Evolutionary conservation across 129 eudicot genomes (phyloP), one percentile per base, ranked within the genome.

Genomic region (Flaveria brownii): DNA sequence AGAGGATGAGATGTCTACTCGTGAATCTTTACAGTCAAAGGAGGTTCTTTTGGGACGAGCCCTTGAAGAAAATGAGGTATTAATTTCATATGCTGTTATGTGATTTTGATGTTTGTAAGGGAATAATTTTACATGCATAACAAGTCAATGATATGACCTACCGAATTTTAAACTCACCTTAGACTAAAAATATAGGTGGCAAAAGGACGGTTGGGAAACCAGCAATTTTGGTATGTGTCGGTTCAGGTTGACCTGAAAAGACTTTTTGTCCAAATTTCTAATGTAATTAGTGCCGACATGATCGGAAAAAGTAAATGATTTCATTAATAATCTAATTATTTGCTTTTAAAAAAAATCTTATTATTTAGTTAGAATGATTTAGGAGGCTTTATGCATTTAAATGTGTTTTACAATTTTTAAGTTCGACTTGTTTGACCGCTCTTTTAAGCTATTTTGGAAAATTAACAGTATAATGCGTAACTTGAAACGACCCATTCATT

Each of bases 11-110:
- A 71, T 88, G 45, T 81, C 99, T 62, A 72, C 77, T 68, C 86
- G 89, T 59, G 99, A 94, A 62, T 89, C 97, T 10, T 83, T 94
- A 60, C 97, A 94, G 84, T 96, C 99, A 36, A 94, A 94, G 68
- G 90, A 94, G 67, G 99, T 96, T 71, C 97, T 94, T 77, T 78
- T 91, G 81, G 81, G 82, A 50, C 93, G 96, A 63, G 97, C 99
- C 9, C 71, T 83, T 60, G 87, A 86, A 65, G 99, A 94, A 84
- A 94, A 84, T 80, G 89, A 91, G 96, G 98, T 93, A 89, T 18
- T 2, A 1, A 47, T 43, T 22, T 15, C 15, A 15, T 64, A 3
- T 45, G 64, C 15, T 14, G 9, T 39, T 22, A 8, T 73, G 4
- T 9, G 9, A 28, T 57, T 22, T 50, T 61, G 25, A 60, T 14